Base-by-base conservation (phyloP, 1,284 basidiomycete species). In the Sparassis latifolia region DNA sequence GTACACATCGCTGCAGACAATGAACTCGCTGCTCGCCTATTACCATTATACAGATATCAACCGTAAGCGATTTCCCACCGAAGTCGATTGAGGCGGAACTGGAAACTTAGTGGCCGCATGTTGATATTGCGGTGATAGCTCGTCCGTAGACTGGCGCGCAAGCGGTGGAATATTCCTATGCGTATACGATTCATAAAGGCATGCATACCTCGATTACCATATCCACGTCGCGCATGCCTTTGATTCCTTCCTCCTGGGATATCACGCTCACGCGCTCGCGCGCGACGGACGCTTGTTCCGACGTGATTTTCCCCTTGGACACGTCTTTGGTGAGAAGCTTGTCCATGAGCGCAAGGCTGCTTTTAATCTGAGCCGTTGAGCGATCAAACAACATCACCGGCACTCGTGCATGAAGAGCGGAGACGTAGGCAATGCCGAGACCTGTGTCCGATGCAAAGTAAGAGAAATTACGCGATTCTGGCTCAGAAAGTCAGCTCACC, bases 311-410 rank as follows among this genome's bases (percentile, higher is more conserved):
- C 9, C 86, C 87, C 57, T 97, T 97, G 45, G 76, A 69, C 7
- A 95, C 86, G 58, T 97, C 93, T 69, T 93, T 93, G n/a, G 77
- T 81, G 27, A 98, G 76, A 3, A 97, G 80, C 60, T 82, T 84
- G 68, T 89, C 88, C 66, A 92, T 77, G 53, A 94, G 77, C 1
- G 74, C 68, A 37, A 90, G 74, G 0, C 89, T 88, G 58, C 84
- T 86, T 44, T 75, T 69, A 44, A 93, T 72, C 62, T 91, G 88
- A 10, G 77, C 74, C 1, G 60, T 44, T 4, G 68, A 67, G 33
- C 66, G 72, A 73, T 93, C 90, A 58, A 88, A 78, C 27, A 93
- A 67, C 27, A 88, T 68, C 2, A 92, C 89, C 3, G 86, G 81
- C 5, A 90, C 82, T 60, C 83, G 83, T 42, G 90, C 90, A 38